Base-by-base conservation (phyloP, 192 early-diverging fungal genomes). In the Mortierella hygrophila region DNA sequence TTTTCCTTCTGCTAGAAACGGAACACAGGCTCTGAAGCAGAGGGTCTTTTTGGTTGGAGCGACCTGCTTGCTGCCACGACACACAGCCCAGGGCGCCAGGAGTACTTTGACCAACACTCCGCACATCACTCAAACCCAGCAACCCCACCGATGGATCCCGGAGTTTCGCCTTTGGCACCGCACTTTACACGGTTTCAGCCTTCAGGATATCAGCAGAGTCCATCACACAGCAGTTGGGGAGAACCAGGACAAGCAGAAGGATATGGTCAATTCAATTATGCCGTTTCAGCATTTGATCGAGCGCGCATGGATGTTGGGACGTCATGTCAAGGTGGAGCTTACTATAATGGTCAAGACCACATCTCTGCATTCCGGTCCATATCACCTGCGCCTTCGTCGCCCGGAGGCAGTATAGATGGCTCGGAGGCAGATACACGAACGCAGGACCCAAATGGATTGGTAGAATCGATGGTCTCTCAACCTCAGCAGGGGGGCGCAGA, bases 381-480 rank as follows among this genome's bases (percentile, higher is more conserved):
- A 15, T 80, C 79, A 37, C 79, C 79, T 29, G 79, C 79, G 18
- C 79, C 79, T 32, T 80, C 79, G 8, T 74, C 79, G 16, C 79
- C 79, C 6, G 32, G 63, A 18, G 72, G 35, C 21, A 74, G 79
- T 7, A 40, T 80, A 13, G 40, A 44, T 41, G 79, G 52, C 9
- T 18, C 21, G 38, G 71, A 65, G 44, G 26, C 26, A 20, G 21
- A 15, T 1, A 8, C 18, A 52, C 49, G 49, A 52, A 52, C 18
- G 49, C 49, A 52, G 49, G 49, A 52, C 49, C 18, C 49, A 4
- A 21, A 6, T 57, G n/a, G 55, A 57, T 57, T 57, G 7, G 3
- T 10, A 32, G 11, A 0, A 15, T 65, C 60, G 13, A 65, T 65
- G 60, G 60, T 15, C 11, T 26, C 26, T 65, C 60, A 26, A 10